These are phyloP conservation scores for Penicillium riverlandense DNA, from an alignment of 495 filamentous ascomycete species.

Conservation along the genomic window DNA sequence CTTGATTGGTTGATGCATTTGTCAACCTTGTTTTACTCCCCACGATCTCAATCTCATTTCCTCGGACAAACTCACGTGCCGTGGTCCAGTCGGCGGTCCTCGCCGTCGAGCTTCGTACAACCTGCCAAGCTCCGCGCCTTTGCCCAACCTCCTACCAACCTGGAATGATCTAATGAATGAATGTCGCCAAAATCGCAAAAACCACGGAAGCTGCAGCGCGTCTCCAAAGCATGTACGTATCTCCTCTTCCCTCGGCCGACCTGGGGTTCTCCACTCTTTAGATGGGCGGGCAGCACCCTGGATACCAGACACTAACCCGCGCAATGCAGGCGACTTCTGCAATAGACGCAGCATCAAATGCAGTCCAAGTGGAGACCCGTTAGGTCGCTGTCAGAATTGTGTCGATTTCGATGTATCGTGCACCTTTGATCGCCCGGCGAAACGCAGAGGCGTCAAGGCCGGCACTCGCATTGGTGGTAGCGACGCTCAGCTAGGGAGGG, in stretches of 20 bases:
- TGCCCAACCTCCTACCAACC: neutral
- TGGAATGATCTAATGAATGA: constrained; percentile 10
- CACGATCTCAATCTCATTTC: neutral
- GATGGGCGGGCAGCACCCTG: neutral
- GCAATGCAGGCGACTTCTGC: constrained; percentile 23
- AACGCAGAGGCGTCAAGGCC: constrained; percentile 51
- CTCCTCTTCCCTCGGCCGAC: neutral
- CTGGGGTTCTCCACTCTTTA: constrained; percentile 9
- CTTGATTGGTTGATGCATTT: no score
- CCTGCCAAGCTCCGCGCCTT: neutral
- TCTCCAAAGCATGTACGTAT: constrained; percentile 24
- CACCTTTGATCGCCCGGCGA: constrained; percentile 63
- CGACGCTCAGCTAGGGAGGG: constrained; percentile 4
- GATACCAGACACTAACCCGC: neutral
- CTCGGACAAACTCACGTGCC: neutral
- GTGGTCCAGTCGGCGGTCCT: no score
- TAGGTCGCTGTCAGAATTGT: constrained; percentile 39
- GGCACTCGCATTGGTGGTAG: constrained; percentile 7
- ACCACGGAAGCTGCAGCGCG: constrained; percentile 26
- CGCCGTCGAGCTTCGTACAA: neutral
- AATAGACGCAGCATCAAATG: constrained; percentile 26
- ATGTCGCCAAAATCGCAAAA: constrained; percentile 27
- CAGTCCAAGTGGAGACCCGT: constrained; percentile 12
- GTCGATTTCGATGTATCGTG: constrained; percentile 64
- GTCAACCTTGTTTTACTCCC: no score